Evolutionary conservation across 192 early-diverging fungal species (phyloP).

Genomic region (Coemansia sp.): DNA sequence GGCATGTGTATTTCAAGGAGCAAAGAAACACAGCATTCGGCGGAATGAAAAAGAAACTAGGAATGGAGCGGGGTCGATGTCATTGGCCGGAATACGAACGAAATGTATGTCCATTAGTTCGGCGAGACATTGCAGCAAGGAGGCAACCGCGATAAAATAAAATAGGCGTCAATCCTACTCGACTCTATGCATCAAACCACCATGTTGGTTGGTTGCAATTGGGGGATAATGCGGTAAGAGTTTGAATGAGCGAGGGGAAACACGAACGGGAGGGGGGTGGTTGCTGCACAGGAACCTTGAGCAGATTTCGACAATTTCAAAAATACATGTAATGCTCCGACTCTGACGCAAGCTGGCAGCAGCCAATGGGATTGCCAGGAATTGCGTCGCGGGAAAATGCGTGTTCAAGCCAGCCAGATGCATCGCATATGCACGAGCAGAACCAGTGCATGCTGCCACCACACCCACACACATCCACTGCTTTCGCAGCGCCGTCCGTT

Average conservation of each 20-base stretch:
- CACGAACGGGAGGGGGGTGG: not conserved
- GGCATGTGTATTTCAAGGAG: not conserved
- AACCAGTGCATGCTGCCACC: not conserved
- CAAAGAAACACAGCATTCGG: not conserved
- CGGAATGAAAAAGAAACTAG: slow-evolving; percentile 2
- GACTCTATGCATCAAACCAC: not conserved
- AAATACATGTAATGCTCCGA: not conserved
- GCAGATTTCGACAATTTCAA: not conserved
- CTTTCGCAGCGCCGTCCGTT: not conserved
- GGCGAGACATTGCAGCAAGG: not conserved
- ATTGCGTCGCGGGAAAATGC: slow-evolving; percentile 35
- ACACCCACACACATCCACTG: too few species aligned
- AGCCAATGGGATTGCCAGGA: slow-evolving; percentile 32
- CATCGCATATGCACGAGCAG: not conserved
- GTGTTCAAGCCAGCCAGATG: slow-evolving; percentile 9
- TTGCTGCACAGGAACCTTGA: not conserved
- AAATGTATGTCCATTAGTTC: slow-evolving; percentile 2
- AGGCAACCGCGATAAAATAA: not conserved
- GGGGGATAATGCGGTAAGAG: not conserved
- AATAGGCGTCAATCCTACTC: not conserved
- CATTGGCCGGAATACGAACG: not conserved
- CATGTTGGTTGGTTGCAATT: not conserved
- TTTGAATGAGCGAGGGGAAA: not conserved
- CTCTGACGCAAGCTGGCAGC: not conserved
- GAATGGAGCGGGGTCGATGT: not conserved